phyloP scores from a whole-genome alignment of 257 asterid species.

The Avicennia marina region DNA sequence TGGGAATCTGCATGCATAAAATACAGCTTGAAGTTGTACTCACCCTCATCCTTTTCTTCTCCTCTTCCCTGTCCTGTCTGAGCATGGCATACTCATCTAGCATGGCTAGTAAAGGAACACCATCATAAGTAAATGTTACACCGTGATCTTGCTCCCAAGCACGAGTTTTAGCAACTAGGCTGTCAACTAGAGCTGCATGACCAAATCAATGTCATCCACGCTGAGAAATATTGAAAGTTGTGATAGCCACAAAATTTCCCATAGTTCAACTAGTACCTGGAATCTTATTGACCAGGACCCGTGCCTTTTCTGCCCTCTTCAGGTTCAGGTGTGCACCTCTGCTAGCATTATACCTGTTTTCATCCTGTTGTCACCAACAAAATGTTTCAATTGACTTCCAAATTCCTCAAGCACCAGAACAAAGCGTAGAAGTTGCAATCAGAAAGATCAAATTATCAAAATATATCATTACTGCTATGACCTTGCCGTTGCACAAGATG shows the following conservation, averaged over 20 bases:
- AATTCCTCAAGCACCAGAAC: neutral
- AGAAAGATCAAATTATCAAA: neutral
- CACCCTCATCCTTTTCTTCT: conserved; percentile 95
- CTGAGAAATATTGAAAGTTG: neutral
- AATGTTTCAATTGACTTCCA: neutral
- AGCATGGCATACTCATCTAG: conserved; percentile 93
- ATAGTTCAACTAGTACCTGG: conserved; percentile 44
- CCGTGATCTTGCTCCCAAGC: conserved; percentile 94
- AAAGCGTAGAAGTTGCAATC: neutral
- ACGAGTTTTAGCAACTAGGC: conserved; percentile 76
- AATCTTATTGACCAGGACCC: conserved; percentile 53
- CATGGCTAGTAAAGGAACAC: conserved; percentile 99
- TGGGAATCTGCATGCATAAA: neutral
- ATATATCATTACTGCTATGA: neutral
- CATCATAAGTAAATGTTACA: conserved; percentile 76
- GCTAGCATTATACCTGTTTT: conserved; percentile 68
- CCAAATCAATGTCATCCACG: neutral
- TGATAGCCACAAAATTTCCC: neutral
- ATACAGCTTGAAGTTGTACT: conserved; percentile 10
- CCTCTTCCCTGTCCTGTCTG: conserved; percentile 95
- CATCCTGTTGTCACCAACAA: conserved; percentile 45
- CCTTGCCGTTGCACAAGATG: neutral
- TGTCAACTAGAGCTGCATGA: conserved; percentile 83
- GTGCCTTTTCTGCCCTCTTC: conserved; percentile 78
- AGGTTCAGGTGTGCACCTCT: conserved; percentile 75